Evolutionary conservation across 306 rosid species (phyloP), one percentile per base, ranked within the genome.

Genomic region (Alnus rubra): DNA sequence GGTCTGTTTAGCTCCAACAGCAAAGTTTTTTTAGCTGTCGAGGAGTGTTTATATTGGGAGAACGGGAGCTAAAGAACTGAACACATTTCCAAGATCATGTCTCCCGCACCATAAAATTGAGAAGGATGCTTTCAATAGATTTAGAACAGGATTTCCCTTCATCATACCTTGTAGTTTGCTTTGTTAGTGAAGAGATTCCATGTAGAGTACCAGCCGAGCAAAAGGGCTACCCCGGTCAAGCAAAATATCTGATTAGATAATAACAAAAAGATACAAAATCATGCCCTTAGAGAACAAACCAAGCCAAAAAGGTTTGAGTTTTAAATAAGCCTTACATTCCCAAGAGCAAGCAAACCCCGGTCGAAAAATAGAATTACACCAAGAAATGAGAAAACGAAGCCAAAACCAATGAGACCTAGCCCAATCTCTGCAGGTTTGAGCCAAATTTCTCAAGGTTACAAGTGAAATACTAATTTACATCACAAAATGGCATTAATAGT

Each of bases 321-420:
- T 30, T 63, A 31, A 50, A 64, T 74, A 83, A 74, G 73, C 12
- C 90, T 82, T 82, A 94, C 97, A 81, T 94, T 92, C 78, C 97
- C 97, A 39, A 94, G 86, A 75, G 98, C 97, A 72, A 94, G 97
- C 80, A 94, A 87, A 19, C 97, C 98, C 54, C 97, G 88, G 82
- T 94, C 98, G 59, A 89, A 94, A 91, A 89, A 94, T 73, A 94
- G 93, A 85, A 94, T 33, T 9, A 89, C 86, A 74, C 91, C 97
- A 49, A 94, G 92, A 80, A 92, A 92, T 18, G 98, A 72, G 88
- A 94, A 92, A 77, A 82, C 70, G 64, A 90, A 74, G 79, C 94
- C 98, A 77, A 94, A 94, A 79, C 97, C 97, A 87, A 92, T 84
- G 16, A 94, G 91, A 73, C 98, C 97, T 78, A 94, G 82, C 47